Percentiles rank a stretch among this genome's conserved stretches.
These are phyloP conservation scores for Cladosporium sp. DNA, from an alignment of 2,329 filamentous ascomycete genomes.

Conservation along the genomic window DNA sequence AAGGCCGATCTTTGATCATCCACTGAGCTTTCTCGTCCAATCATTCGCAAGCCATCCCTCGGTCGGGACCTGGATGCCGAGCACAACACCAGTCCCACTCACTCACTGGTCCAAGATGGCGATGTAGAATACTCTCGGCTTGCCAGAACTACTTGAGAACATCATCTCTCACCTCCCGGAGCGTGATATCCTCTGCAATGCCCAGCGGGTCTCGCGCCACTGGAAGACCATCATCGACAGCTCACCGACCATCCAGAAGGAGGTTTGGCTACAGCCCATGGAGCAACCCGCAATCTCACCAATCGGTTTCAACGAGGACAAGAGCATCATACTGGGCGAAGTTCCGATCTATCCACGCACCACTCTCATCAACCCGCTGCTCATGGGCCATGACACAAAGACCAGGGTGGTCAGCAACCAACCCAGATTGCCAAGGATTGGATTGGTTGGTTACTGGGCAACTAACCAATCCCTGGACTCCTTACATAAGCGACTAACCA, in stretches of 20 bases:
- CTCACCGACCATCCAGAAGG: not conserved
- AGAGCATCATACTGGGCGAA: not conserved
- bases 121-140: not conserved
- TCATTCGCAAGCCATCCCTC: too few relatives aligned
- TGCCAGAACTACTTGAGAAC: not conserved
- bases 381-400: not conserved
- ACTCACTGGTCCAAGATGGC: too few relatives aligned
- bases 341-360: not conserved
- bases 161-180: not conserved
- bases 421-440: too few relatives aligned
- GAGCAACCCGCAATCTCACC: not conserved
- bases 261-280: not conserved
- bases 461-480: too few relatives aligned
- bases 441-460: too few relatives aligned
- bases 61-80: too few relatives aligned
- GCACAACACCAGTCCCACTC: too few relatives aligned
- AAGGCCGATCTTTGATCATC: too few relatives aligned
- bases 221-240: not conserved
- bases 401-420: too few relatives aligned
- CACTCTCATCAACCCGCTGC: not conserved
- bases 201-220: not conserved
- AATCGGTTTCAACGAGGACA: not conserved
- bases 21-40: too few relatives aligned
- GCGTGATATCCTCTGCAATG: not conserved
- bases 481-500: too few relatives aligned